These are phyloP conservation scores for Exophiala aquamarina DNA, from an alignment of 2,329 filamentous ascomycete genomes.

Conservation along the genomic window DNA sequence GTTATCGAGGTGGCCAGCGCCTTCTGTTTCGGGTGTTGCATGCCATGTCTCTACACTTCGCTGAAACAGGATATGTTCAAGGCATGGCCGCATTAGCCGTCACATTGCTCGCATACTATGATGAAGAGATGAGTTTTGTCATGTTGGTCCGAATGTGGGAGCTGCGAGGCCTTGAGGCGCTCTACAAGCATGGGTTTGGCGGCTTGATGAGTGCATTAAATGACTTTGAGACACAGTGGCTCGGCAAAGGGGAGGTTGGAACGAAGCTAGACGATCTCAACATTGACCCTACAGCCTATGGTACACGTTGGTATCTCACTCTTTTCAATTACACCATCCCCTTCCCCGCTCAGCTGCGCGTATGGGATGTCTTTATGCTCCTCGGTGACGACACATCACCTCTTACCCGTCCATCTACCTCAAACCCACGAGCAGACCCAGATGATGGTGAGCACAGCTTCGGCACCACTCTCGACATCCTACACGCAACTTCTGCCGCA, in stretches of 20 bases:
- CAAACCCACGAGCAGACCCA: slow-evolving; percentile 7
- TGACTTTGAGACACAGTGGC: slow-evolving; percentile 84
- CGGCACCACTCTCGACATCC: slow-evolving; percentile 72
- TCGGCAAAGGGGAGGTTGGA: slow-evolving; percentile 74
- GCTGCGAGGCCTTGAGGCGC: slow-evolving; percentile 76
- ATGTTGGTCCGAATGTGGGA: slow-evolving; percentile 97
- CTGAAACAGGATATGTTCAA: slow-evolving; percentile 91
- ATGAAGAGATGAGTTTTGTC: slow-evolving; percentile 90
- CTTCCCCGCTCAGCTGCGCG: slow-evolving; percentile 86
- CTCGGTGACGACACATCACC: slow-evolving; percentile 64
- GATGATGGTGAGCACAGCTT: slow-evolving; percentile 34
- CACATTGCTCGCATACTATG: slow-evolving; percentile 92
- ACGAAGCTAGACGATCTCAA: slow-evolving; percentile 73
- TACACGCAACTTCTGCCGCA: slow-evolving; percentile 87
- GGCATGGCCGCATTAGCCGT: slow-evolving; percentile 94
- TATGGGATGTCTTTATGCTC: slow-evolving; percentile 98
- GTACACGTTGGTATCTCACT: slow-evolving; percentile 94
- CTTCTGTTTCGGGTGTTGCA: slow-evolving; percentile 91
- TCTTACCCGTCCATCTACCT: slow-evolving; percentile 23
- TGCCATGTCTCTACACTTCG: slow-evolving; percentile 85
- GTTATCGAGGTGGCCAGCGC: slow-evolving; percentile 89
- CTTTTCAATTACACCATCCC: slow-evolving; percentile 97
- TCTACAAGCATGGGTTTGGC: slow-evolving; percentile 81
- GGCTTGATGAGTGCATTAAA: slow-evolving; percentile 82
- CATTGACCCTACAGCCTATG: slow-evolving; percentile 89